Conservation (phyloP, 768 basidiomycete genomes). For the Dacryopinax spathularia region DNA sequence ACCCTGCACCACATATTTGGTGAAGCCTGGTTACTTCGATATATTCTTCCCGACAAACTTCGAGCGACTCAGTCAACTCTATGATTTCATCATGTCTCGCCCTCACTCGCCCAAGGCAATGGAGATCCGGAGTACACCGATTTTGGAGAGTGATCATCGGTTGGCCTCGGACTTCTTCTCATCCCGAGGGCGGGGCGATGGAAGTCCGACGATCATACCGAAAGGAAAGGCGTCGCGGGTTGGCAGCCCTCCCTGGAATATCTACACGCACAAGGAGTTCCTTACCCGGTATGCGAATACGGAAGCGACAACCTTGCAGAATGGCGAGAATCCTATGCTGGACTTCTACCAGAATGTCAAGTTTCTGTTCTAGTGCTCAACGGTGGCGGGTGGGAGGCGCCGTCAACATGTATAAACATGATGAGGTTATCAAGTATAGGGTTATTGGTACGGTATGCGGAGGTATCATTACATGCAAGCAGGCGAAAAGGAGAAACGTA, state of each 20-base stretch:
- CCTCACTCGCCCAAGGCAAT: neutral
- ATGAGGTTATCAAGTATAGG: neutral
- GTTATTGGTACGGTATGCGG: neutral
- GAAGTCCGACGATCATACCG: neutral
- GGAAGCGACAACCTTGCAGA: slow-evolving; percentile 50
- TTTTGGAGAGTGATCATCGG: slow-evolving; percentile 13
- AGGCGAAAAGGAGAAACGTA: neutral
- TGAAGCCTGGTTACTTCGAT: slow-evolving; percentile 92
- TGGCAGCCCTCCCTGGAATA: slow-evolving; percentile 64
- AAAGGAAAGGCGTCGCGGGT: slow-evolving; percentile 36
- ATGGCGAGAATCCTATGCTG: slow-evolving; percentile 78
- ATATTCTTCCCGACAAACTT: slow-evolving; percentile 98
- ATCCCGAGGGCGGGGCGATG: slow-evolving; percentile 6
- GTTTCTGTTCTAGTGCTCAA: slow-evolving; percentile 51
- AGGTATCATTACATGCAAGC: neutral
- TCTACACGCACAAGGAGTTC: slow-evolving; percentile 82
- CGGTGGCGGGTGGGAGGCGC: neutral
- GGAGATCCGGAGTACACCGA: slow-evolving; percentile 7
- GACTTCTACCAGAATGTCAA: slow-evolving; percentile 90
- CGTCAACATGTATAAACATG: neutral
- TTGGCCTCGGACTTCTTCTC: slow-evolving; percentile 15
- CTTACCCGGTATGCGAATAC: slow-evolving; percentile 72
- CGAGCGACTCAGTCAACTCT: slow-evolving; percentile 71
- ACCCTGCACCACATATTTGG: slow-evolving; percentile 78
- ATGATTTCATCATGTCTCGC: slow-evolving; percentile 58